Base-by-base conservation (phyloP, 2,329 filamentous ascomycete species). In the Elsinoe arachidis region DNA sequence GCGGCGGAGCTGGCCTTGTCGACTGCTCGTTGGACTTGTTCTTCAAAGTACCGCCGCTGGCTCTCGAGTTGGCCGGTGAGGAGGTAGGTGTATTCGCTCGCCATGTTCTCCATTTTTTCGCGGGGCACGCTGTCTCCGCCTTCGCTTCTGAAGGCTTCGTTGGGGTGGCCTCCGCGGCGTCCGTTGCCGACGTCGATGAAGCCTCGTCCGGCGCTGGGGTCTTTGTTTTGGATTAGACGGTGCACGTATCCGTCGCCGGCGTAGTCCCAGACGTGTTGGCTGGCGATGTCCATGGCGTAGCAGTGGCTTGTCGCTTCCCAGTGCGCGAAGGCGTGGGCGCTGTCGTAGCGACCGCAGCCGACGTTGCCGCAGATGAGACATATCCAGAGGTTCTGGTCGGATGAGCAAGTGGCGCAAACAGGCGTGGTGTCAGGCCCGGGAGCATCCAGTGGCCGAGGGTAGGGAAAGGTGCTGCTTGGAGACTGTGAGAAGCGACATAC, bases 231-330 rank as follows among this genome's bases (percentile, higher is more conserved):
- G 57, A 99, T 95, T 54, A 97, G 82, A 9, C 93, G 86, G 72
- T 99, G 93, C 51, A 97, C 93, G 79, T 96, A 99, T 67, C 87
- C 88, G 68, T 99, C 93, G 3, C 89, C 90, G 0, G 88, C 89
- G 63, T 99, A 99, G 72, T 99, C 93, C 93, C 93, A 99, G 1
- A 99, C 91, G 65, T 96, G 87, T 70, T 99, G 92, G 0, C 90
- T 95, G 61, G 87, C 84, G 37, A 97, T 82, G 69, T 99, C 93
- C 69, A 99, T 87, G 23, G 90, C 87, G 68, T 96, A 99, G 61
- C 87, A 88, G 71, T 99, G 93, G 3, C 84, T 83, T 2, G 89
- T 95, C 57, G 88, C 81, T 72, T 95, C 90, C 82, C 90, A 96
- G 72, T 96, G 91, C 11, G 88, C 86, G 69, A 95, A 96, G 34